These are phyloP conservation scores for Phytophthora sp. DNA, from an alignment of 352 stramenopile genomes.

Conservation along the genomic window DNA sequence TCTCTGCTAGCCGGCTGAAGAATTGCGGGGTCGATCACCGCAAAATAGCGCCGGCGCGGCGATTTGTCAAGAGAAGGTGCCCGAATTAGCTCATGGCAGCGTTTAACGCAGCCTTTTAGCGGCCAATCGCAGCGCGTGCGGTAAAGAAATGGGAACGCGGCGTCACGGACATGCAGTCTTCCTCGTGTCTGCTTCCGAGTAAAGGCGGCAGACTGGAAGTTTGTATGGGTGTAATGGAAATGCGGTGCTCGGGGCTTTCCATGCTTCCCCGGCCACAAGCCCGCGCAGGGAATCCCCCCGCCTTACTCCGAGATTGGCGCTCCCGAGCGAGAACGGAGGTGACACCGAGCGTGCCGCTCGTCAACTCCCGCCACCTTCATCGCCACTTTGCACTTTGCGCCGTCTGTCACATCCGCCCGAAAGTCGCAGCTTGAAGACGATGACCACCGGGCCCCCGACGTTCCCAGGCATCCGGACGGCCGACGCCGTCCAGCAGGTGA, in stretches of 20 bases:
- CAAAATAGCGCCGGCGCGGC: not conserved
- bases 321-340: slow-evolving; percentile 3
- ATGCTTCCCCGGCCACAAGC: not conserved
- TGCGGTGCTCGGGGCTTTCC: slow-evolving; percentile 6
- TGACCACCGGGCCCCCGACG: slow-evolving; percentile 14
- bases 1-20: not conserved
- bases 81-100: slow-evolving; percentile 9
- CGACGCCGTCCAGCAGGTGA: not conserved
- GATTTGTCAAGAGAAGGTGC: slow-evolving; percentile 20
- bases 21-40: slow-evolving; percentile 7
- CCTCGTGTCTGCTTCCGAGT: not conserved
- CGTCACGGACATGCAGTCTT: slow-evolving; percentile 12
- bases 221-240: slow-evolving; percentile 26
- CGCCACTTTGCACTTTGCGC: slow-evolving; percentile 12
- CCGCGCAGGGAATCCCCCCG: not conserved
- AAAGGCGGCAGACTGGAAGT: not conserved
- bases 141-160: slow-evolving; percentile 17
- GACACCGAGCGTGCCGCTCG: not conserved
- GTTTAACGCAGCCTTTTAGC: slow-evolving; percentile 7
- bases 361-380: not conserved
- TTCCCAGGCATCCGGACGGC: slow-evolving; percentile 3
- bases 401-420: slow-evolving; percentile 2
- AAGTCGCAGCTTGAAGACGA: slow-evolving; percentile 3
- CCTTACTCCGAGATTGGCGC: slow-evolving; percentile 9
- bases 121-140: not conserved